These are phyloP conservation scores for Geotrichum citri-aurantii DNA, from an alignment of 1,139 yeast genomes.

Conservation along the genomic window DNA sequence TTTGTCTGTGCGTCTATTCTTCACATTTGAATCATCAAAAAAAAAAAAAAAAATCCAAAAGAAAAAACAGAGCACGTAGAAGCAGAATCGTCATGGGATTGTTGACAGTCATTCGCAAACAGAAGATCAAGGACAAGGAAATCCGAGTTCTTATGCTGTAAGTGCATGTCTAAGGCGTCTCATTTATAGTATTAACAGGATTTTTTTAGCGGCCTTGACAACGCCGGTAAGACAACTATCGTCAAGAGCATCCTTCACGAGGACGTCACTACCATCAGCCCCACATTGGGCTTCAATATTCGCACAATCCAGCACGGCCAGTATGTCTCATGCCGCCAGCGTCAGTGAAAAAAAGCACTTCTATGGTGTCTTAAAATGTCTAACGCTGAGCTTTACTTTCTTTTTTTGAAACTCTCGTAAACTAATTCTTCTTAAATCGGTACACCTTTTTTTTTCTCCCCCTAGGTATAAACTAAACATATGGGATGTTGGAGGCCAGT, in stretches of 20 bases:
- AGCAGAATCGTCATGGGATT: conserved; percentile 60
- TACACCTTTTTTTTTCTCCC: background rate
- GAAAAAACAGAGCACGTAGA: conserved; percentile 3
- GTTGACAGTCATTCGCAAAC: conserved; percentile 72
- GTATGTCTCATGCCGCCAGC: conserved; percentile 16
- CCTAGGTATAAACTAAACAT: conserved; percentile 42
- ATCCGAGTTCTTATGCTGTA: conserved; percentile 61
- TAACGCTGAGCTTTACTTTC: background rate
- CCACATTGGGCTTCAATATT: conserved; percentile 63
- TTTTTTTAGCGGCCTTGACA: conserved; percentile 61
- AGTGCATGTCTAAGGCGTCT: conserved; percentile 17
- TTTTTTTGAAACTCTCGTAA: background rate
- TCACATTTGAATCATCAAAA: background rate
- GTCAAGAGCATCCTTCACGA: conserved; percentile 47
- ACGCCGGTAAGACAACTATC: conserved; percentile 82
- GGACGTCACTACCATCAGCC: conserved; percentile 44
- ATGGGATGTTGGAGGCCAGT: conserved; percentile 89
- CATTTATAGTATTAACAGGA: background rate
- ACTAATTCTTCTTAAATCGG: background rate
- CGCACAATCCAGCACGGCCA: conserved; percentile 41
- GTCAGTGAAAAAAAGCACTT: no score
- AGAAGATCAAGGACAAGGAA: conserved; percentile 73
- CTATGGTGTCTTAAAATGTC: no score
- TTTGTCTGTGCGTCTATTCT: background rate
- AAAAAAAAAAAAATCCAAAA: conserved; percentile 6